These are phyloP conservation scores for Leucogyrophana mollusca DNA, from an alignment of 768 basidiomycete genomes.

Conservation along the genomic window DNA sequence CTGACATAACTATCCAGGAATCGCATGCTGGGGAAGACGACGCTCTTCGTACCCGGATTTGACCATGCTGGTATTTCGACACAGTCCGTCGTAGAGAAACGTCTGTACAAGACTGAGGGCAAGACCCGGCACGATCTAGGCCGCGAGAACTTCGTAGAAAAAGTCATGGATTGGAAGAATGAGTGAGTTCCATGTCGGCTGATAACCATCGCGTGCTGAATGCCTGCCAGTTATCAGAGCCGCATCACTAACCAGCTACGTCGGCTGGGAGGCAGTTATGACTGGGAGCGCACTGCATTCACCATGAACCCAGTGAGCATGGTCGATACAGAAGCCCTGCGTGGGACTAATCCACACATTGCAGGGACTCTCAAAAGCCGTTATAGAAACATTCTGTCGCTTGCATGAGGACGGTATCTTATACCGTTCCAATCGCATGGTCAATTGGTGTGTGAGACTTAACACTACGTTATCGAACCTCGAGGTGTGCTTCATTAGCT, in stretches of 20 bases:
- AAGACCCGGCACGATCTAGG: constrained; percentile 93
- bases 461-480: constrained; percentile 98
- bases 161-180: constrained; percentile 96
- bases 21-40: constrained; percentile 92
- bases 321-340: background rate
- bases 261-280: constrained; percentile 88
- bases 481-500: constrained; percentile 55
- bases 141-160: constrained; percentile 85
- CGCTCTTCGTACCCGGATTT: constrained; percentile 90
- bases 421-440: constrained; percentile 94
- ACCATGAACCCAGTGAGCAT: constrained; percentile 84
- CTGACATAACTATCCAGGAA: constrained; percentile 54
- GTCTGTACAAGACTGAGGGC: constrained; percentile 79
- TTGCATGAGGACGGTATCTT: constrained; percentile 90
- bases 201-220: constrained; percentile 1
- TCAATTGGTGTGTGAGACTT: constrained; percentile 96
- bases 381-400: constrained; percentile 87
- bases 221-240: constrained; percentile 71
- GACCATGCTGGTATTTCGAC: constrained; percentile 99
- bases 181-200: constrained; percentile 60
- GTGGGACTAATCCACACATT: constrained; percentile 4
- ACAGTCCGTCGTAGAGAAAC: constrained; percentile 95
- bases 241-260: constrained; percentile 88
- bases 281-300: constrained; percentile 94
- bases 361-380: constrained; percentile 78